Evolutionary conservation across 2,329 filamentous ascomycete species (phyloP), one percentile per base, ranked within the genome.

Genomic region (Ascochyta rabiei): DNA sequence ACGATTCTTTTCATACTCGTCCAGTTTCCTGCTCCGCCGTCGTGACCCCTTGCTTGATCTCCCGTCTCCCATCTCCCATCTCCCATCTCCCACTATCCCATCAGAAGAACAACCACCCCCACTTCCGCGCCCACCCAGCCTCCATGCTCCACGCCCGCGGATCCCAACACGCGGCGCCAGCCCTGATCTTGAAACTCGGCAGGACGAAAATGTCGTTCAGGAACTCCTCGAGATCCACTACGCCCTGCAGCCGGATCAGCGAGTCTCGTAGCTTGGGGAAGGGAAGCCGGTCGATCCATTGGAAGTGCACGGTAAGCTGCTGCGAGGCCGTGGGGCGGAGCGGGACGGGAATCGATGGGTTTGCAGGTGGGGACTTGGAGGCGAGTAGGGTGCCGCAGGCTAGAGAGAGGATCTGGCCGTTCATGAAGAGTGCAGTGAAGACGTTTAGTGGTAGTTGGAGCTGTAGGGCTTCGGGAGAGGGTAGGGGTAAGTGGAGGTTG

Each of bases 261-360:
- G 69, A 72, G 43, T 78, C 73, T n/a, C 77, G 61, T 66, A 78
- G 70, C 23, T 64, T 66, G 6, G 75, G 76, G 43, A 77, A 77
- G 0, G 76, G 76, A 26, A 78, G 73, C n/a, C 75, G 67, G 53
- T 79, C 76, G 40, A 78, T 70, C 74, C 75, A 79, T 0, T 66
- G 63, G 19, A 69, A 69, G 57, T 79, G 76, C 18, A 72, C 60
- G 4, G 67, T 66, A 2, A 60, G 62, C 7, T 69, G 61, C 48
- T 79, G 76, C 9, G 70, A 50, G 7, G 58, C 48, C 12, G 74
- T 77, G 6, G 76, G 75, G n/a, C 57, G 71, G 15, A 78, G 53
- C 0, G 64, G 34, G 4, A 48, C 24, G 2, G 69, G 68, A 2
- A 64, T 62, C 9, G 39, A 31, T 6, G 24, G 4, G 9, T 19